Percentiles rank a stretch among this genome's conserved stretches.
Conservation (phyloP, 163 green algal genomes). For the Smithsoniella earleae region DNA sequence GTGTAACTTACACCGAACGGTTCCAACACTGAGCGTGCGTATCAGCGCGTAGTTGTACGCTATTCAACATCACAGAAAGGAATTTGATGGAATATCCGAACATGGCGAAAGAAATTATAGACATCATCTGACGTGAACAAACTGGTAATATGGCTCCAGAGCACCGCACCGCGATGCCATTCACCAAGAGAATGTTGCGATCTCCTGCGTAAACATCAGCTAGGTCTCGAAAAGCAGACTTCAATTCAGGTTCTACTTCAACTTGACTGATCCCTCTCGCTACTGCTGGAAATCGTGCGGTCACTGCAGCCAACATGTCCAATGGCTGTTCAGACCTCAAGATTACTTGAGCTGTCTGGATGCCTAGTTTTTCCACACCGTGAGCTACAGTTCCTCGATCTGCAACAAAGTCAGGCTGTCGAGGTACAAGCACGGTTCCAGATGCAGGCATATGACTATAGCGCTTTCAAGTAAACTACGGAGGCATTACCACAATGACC, state of each 20-base stretch:
- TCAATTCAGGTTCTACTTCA: background rate
- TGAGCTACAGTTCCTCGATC: no score
- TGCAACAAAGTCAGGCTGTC: no score
- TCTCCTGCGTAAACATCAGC: background rate
- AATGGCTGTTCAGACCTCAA: background rate
- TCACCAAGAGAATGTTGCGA: background rate
- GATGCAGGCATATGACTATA: no score
- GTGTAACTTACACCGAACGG: no score
- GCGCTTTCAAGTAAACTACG: no score
- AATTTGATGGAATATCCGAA: no score
- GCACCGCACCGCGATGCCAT: background rate
- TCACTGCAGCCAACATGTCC: background rate
- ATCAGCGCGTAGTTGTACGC: no score
- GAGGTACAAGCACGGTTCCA: no score
- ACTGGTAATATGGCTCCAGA: background rate
- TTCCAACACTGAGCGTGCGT: no score
- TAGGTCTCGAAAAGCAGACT: background rate
- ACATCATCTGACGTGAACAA: background rate
- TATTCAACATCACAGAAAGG: no score
- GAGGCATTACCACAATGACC: no score
- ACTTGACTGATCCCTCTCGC: background rate
- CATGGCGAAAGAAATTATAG: no score
- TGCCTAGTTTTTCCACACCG: background rate
- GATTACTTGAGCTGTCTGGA: slow-evolving; percentile 2
- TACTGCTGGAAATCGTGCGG: background rate